Base-by-base conservation (phyloP, 257 asterid genomes). In the Solanum medicagineum region DNA sequence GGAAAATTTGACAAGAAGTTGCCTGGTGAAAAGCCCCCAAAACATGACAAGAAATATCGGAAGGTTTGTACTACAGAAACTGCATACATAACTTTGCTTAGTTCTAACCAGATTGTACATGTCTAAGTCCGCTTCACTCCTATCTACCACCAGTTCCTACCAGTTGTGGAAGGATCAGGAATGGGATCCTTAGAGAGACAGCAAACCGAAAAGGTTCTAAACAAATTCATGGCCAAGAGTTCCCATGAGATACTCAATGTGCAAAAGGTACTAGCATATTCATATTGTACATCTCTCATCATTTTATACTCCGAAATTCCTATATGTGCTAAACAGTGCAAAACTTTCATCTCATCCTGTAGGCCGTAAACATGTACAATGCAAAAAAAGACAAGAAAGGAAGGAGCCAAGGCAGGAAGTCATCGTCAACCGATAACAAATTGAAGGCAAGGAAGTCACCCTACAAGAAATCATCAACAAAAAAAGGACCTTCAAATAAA, bases 1-100 rank as follows among this genome's bases (percentile, higher is more conserved):
- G 99, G 99, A 68, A 97, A 97, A 84, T 97, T 95, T 84, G 99
- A 97, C 92, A 97, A 97, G 92, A 97, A 97, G 87, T 88, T 97
- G 86, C 95, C 96, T 0, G 99, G 99, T 51, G 99, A 95, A 86
- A 95, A 94, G 86, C 93, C 94, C 56, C 92, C 89, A 10, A 97
- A 97, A 91, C 99, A 94, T 84, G 98, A 95, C 36, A 97, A 97
- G 97, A 95, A 95, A 89, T 94, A 89, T 84, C 89, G 97, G 80
- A 95, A 97, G 98, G 99, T 97, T 68, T 32, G 90, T 87, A 44
- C 2, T 59, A 10, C 73, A 51, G 69, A 22, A 80, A 85, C 56
- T 73, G 55, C 73, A 16, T 51, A 1, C 81, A 42, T 69, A 82
- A 3, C 36, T 42, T 49, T 68, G 11, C 81, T 51, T 26, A 13